phyloP scores from a whole-genome alignment of 2,329 filamentous ascomycete genomes.

The Verticillium nubilum region DNA sequence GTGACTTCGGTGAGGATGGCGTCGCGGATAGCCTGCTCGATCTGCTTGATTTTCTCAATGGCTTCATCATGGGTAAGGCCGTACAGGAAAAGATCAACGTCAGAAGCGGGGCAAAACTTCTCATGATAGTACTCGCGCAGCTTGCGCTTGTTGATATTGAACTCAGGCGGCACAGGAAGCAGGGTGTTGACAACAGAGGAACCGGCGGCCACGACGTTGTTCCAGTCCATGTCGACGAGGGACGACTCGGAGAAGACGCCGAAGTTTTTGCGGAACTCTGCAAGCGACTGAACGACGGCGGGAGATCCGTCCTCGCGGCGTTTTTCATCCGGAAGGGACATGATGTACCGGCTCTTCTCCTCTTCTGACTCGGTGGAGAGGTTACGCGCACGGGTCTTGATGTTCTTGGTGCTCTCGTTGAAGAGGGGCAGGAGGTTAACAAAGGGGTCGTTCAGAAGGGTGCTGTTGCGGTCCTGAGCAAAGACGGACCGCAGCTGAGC shows the following conservation, averaged over 20 bases:
- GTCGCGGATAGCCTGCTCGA: conserved; percentile 70
- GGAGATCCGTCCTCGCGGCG: conserved; percentile 58
- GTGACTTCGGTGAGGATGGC: conserved; percentile 78
- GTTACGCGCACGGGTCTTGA: conserved; percentile 59
- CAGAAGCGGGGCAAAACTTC: conserved; percentile 73
- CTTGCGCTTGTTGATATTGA: conserved; percentile 56
- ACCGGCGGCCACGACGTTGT: conserved; percentile 74
- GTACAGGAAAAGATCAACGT: conserved; percentile 83
- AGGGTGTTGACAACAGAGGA: conserved; percentile 77
- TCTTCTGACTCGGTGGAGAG: conserved; percentile 50
- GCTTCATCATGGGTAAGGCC: conserved; percentile 72
- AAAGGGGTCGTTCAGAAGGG: conserved; percentile 47
- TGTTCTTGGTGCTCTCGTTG: conserved; percentile 44
- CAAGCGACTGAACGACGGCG: conserved; percentile 61
- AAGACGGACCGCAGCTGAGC: conserved; percentile 60
- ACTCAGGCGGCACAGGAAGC: conserved; percentile 61
- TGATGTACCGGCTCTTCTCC: conserved; percentile 62
- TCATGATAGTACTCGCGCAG: conserved; percentile 75
- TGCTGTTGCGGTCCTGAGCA: conserved; percentile 60
- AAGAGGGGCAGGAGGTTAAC: conserved; percentile 66
- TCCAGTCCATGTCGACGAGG: conserved; percentile 72
- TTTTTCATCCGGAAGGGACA: conserved; percentile 57
- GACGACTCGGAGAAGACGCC: conserved; percentile 76
- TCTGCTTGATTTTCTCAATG: conserved; percentile 76
- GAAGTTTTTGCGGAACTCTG: conserved; percentile 75